Conservation (phyloP, 192 early-diverging fungal species). For the Hyaloraphidium curvatum region DNA sequence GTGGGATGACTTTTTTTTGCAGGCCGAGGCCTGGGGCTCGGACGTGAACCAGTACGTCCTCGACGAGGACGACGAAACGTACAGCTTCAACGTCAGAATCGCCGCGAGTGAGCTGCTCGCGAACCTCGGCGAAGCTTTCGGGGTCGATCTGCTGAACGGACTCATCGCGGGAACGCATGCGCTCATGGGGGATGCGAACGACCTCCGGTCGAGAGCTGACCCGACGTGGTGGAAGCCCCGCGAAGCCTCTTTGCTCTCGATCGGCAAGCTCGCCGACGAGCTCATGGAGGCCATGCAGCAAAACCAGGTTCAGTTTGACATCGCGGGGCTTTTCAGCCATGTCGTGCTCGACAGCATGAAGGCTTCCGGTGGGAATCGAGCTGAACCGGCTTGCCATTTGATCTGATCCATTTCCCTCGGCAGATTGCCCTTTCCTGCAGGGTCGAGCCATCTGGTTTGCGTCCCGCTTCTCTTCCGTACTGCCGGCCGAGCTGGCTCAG, state of each 20-base stretch:
- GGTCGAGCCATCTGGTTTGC: conserved; percentile 81
- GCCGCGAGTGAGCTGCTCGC: conserved; percentile 56
- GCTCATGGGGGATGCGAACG: conserved; percentile 28
- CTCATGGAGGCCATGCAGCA: conserved; percentile 32
- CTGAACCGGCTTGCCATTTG: background rate
- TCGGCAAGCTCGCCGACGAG: conserved; percentile 42
- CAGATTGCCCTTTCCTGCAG: conserved; percentile 61
- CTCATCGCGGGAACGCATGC: too few relatives aligned
- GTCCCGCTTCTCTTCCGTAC: conserved; percentile 49
- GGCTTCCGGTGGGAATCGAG: conserved; percentile 20
- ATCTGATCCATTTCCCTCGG: conserved; percentile 8
- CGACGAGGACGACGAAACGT: conserved; percentile 77
- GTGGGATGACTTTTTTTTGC: conserved; percentile 7
- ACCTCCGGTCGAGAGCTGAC: conserved; percentile 25
- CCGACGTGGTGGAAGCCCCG: conserved; percentile 66
- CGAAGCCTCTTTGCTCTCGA: conserved; percentile 60
- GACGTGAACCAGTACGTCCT: conserved; percentile 79
- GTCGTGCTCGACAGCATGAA: conserved; percentile 56
- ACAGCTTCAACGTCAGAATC: conserved; percentile 69
- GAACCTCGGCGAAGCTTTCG: conserved; percentile 4
- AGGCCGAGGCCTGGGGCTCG: conserved; percentile 56
- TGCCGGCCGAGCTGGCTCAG: conserved; percentile 40
- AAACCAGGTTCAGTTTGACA: conserved; percentile 32
- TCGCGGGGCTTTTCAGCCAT: conserved; percentile 59
- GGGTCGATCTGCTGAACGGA: conserved; percentile 30